phyloP scores from a whole-genome alignment of 106 monocot species.

The Ottelia alismoides region DNA sequence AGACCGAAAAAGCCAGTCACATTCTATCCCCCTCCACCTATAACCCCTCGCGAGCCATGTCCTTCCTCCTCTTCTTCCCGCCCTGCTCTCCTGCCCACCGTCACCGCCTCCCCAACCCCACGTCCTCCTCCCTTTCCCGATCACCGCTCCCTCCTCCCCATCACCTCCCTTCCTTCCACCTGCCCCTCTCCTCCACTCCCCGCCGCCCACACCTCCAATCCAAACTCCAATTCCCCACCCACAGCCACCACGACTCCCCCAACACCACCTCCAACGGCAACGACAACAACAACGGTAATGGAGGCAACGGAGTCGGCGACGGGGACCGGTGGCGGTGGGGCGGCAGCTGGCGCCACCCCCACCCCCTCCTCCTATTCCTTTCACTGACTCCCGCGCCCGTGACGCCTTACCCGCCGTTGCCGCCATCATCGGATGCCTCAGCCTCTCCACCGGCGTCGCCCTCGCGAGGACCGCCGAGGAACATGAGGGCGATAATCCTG shows the following conservation, averaged over 20 bases:
- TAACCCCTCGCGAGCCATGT: too few species aligned
- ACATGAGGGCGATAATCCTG: neutral
- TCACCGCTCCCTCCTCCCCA: neutral
- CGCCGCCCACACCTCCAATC: neutral
- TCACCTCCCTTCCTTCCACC: neutral
- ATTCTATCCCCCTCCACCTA: too few species aligned
- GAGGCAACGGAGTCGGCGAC: too few species aligned
- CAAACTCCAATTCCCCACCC: too few species aligned
- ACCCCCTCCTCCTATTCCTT: neutral
- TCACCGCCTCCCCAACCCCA: neutral
- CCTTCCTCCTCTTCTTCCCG: too few species aligned
- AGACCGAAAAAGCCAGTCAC: too few species aligned
- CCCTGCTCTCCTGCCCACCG: neutral
- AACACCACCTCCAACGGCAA: too few species aligned
- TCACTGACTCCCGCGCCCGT: neutral
- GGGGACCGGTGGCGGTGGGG: too few species aligned
- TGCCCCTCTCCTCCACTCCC: neutral
- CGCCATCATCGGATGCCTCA: neutral
- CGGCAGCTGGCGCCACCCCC: neutral
- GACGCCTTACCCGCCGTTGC: neutral
- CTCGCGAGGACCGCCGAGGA: conserved; percentile 6
- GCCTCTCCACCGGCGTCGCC: conserved; percentile 9
- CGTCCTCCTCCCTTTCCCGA: neutral
- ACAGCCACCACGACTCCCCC: neutral
- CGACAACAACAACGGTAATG: too few species aligned